These are phyloP conservation scores for Marsdenia floribunda DNA, from an alignment of 257 asterid genomes.

Conservation along the genomic window DNA sequence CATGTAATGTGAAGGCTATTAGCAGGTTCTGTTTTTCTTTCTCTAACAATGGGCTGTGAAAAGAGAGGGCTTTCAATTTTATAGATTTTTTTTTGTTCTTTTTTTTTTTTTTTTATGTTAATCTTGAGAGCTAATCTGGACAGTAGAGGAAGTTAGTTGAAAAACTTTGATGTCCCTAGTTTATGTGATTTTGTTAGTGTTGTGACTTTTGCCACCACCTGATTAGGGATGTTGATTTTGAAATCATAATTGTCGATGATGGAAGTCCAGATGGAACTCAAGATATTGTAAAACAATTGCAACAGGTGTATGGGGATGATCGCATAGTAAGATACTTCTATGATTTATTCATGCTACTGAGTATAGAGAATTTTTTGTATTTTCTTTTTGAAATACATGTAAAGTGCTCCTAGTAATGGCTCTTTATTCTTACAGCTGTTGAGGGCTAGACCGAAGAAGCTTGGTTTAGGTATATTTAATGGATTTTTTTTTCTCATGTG, in stretches of 20 bases:
- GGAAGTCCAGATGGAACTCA: slow-evolving; percentile 99
- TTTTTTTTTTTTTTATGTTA: background rate
- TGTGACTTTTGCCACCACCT: slow-evolving; percentile 15
- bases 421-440: slow-evolving; percentile 56
- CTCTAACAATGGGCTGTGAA: background rate
- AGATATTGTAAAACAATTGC: slow-evolving; percentile 84
- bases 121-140: background rate
- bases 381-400: background rate
- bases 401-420: slow-evolving; percentile 16
- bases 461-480: slow-evolving; percentile 67
- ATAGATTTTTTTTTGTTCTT: background rate
- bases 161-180: background rate
- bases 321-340: slow-evolving; percentile 54
- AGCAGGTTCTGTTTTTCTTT: background rate
- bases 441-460: slow-evolving; percentile 85
- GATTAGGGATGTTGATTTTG: slow-evolving; percentile 76
- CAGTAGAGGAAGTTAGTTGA: background rate
- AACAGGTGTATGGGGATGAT: slow-evolving; percentile 81
- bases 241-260: slow-evolving; percentile 91
- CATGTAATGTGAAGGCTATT: background rate
- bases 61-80: slow-evolving; percentile 1
- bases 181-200: slow-evolving; percentile 1
- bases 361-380: background rate
- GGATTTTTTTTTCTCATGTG: background rate
- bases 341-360: background rate